Conservation (phyloP, 176 grass and related monocot genomes). For the Rhynchospora tenuis region DNA sequence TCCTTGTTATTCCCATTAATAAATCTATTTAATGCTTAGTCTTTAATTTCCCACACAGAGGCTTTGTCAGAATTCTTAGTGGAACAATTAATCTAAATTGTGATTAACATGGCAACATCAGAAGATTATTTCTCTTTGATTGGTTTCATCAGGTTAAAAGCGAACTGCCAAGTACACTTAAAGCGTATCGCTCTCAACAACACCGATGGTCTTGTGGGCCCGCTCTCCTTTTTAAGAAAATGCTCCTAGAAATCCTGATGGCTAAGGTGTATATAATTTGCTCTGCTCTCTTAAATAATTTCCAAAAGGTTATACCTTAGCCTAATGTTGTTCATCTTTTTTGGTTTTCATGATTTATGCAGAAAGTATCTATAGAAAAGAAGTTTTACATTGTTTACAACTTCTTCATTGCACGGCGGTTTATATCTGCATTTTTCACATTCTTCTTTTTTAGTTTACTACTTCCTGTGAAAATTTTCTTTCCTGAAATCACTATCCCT, state of each 20-base stretch:
- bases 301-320: background rate
- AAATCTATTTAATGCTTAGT: background rate
- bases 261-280: slow-evolving; percentile 37
- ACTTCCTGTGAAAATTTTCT: slow-evolving; percentile 38
- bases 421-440: slow-evolving; percentile 44
- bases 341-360: background rate
- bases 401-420: slow-evolving; percentile 53
- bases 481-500: slow-evolving; percentile 41
- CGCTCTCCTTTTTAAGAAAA: slow-evolving; percentile 61
- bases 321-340: background rate
- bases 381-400: slow-evolving; percentile 60
- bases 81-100: background rate
- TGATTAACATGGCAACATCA: background rate
- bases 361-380: slow-evolving; percentile 47
- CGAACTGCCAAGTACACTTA: slow-evolving; percentile 60
- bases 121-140: background rate
- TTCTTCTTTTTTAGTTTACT: slow-evolving; percentile 59
- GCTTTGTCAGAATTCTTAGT: background rate
- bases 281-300: background rate
- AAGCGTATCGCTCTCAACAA: slow-evolving; percentile 77
- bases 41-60: too few relatives aligned
- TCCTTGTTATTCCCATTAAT: background rate
- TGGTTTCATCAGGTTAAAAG: slow-evolving; percentile 51
- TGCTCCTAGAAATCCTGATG: slow-evolving; percentile 44
- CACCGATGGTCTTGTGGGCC: slow-evolving; percentile 92